Evolutionary conservation across 371 early-diverging fungal genomes (phyloP).

Genomic region (Mortierella sp.): DNA sequence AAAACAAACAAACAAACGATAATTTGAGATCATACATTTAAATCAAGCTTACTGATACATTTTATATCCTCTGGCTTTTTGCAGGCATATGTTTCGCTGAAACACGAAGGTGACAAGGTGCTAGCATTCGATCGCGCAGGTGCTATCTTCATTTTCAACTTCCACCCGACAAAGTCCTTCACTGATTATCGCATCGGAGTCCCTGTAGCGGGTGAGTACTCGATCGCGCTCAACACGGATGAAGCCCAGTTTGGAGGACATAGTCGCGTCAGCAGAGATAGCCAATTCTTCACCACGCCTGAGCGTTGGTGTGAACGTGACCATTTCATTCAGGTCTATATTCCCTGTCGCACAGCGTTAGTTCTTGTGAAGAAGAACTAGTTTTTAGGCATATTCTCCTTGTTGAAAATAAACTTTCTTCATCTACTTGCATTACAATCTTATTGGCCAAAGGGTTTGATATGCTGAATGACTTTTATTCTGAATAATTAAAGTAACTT

Average conservation of each 20-base stretch:
- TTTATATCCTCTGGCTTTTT: background rate
- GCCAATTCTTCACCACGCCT: conserved; percentile 75
- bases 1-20: background rate
- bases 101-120: conserved; percentile 93
- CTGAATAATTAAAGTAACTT: background rate
- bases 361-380: conserved; percentile 58
- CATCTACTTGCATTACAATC: background rate
- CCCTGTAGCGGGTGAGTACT: conserved; percentile 76
- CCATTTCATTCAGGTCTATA: conserved; percentile 83
- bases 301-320: conserved; percentile 78
- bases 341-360: conserved; percentile 80
- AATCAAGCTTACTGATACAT: no score
- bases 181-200: conserved; percentile 90
- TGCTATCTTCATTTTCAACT: conserved; percentile 93
- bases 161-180: conserved; percentile 89
- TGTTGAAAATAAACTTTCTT: no score
- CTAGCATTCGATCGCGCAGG: conserved; percentile 93
- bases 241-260: conserved; percentile 83
- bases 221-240: conserved; percentile 86
- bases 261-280: conserved; percentile 74
- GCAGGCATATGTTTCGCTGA: conserved; percentile 83
- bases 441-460: no score
- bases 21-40: background rate
- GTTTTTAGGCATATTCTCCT: background rate
- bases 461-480: background rate